Evolutionary conservation across 2,329 filamentous ascomycete species (phyloP).

Genomic region (Shiraia bambusicola): DNA sequence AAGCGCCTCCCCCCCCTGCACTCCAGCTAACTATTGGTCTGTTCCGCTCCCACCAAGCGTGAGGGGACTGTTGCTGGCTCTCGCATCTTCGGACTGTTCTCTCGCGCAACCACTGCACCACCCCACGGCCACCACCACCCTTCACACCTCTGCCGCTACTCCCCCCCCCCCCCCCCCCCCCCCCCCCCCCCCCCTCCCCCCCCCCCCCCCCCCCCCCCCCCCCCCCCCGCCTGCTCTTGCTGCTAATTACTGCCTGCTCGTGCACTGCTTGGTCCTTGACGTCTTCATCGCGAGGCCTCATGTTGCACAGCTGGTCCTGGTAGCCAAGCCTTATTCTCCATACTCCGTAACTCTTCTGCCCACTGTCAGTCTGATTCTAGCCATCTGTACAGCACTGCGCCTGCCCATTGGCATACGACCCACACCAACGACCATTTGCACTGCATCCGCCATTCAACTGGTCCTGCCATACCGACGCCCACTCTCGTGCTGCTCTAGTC

Average conservation of each 20-base stretch:
- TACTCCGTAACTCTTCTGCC: too few species aligned
- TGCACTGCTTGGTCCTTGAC: too few species aligned
- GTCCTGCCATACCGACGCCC: too few species aligned
- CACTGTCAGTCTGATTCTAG: too few species aligned
- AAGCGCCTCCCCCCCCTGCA: not conserved
- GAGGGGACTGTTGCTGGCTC: slow-evolving; percentile 1
- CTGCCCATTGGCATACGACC: not conserved
- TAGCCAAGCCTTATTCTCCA: too few species aligned
- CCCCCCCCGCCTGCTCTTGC: too few species aligned
- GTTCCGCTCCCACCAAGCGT: not conserved
- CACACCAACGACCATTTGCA: not conserved
- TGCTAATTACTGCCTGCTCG: too few species aligned
- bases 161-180: too few species aligned
- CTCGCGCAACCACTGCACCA: not conserved
- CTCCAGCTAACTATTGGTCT: slow-evolving; percentile 2
- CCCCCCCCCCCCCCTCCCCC: not conserved
- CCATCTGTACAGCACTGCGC: too few species aligned
- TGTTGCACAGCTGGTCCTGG: too few species aligned
- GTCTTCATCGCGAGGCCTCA: too few species aligned
- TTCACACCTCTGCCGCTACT: not conserved
- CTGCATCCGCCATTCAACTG: too few species aligned
- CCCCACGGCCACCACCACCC: not conserved
- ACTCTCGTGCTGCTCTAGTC: not conserved
- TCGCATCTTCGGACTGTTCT: slow-evolving; percentile 3
- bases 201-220: not conserved